Evolutionary conservation across 2,329 filamentous ascomycete species (phyloP).

Genomic region (Scedosporium dehoogii): DNA sequence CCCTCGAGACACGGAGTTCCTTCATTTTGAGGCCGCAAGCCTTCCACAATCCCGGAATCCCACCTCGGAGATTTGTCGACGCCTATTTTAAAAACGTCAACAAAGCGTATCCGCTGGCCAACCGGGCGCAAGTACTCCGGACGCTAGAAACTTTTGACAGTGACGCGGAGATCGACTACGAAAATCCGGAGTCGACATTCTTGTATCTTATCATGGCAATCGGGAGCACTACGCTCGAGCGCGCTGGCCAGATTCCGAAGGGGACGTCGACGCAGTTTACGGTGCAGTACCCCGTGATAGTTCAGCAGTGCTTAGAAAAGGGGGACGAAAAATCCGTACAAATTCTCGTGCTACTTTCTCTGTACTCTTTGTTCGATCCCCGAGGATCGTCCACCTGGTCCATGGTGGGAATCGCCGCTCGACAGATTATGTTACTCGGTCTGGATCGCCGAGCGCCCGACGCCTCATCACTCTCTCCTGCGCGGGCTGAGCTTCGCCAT

Average conservation of each 20-base stretch:
- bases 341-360: constrained; percentile 28
- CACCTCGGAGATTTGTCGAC: constrained; percentile 25
- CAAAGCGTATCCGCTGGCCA: constrained; percentile 33
- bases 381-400: too few relatives aligned
- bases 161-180: too few relatives aligned
- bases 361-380: constrained; percentile 34
- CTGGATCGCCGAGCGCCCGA: too few relatives aligned
- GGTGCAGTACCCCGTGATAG: constrained; percentile 27
- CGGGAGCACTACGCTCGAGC: constrained; percentile 31
- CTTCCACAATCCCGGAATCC: constrained; percentile 15
- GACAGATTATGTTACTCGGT: too few relatives aligned
- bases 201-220: constrained; percentile 33
- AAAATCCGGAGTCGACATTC: too few relatives aligned
- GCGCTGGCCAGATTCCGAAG: constrained; percentile 23
- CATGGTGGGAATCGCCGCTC: too few relatives aligned
- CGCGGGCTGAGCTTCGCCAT: too few relatives aligned
- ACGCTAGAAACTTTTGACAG: constrained; percentile 16
- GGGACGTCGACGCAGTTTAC: constrained; percentile 23
- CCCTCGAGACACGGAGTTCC: too few relatives aligned
- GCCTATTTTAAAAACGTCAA: constrained; percentile 36
- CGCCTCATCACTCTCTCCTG: too few relatives aligned
- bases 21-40: too few relatives aligned
- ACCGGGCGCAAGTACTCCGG: constrained; percentile 23
- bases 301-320: constrained; percentile 26
- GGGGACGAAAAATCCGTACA: constrained; percentile 28